Base-by-base conservation (phyloP, 768 basidiomycete species). In the Leccinellum albellum region DNA sequence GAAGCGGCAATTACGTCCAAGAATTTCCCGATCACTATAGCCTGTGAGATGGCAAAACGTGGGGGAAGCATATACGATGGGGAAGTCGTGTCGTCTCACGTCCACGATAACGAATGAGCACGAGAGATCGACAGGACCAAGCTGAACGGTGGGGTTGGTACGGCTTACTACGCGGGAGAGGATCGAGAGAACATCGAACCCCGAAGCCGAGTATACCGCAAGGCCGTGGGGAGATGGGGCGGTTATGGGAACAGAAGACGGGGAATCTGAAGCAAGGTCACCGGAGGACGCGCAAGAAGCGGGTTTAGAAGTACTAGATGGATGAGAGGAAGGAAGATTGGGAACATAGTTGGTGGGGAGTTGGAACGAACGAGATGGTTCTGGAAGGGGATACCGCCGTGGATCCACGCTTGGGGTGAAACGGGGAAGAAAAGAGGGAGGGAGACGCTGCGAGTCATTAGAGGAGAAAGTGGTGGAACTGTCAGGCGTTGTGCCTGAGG, bases 61-160 rank as follows among this genome's bases (percentile, higher is more conserved):
- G 15, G 91, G 91, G 3, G 88, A 91, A 55, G 91, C 94, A 64
- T 97, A 98, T 5, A 98, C 86, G 69, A 98, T 88, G 14, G 96
- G 93, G 31, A 76, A 75, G 70, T 99, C 97, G 61, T 83, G 82
- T 54, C 89, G 76, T 6, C 89, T 82, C 23, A 87, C 82, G 69
- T 99, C 97, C 45, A 86, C 87, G 40, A 99, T 89, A 64, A 91
- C 81, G 72, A 98, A 99, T n/a, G 88, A 84, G 69, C 92, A 95
- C 6, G 89, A 88, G 58, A 94, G 76, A 72, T 99, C 96, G 28
- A 98, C 91, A 0, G 96, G 93, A 15, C 97, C 96, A 17, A 98
- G 81, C 10, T 78, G 73, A 44, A 98, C 81, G 56, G 76, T 82
- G 1, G 93, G 91, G 64, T 88, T 81, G 1, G 84, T 84, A 6